Evolutionary conservation across 2,329 filamentous ascomycete species (phyloP), one percentile per base, ranked within the genome.

Genomic region (Cladorrhinum sp.): DNA sequence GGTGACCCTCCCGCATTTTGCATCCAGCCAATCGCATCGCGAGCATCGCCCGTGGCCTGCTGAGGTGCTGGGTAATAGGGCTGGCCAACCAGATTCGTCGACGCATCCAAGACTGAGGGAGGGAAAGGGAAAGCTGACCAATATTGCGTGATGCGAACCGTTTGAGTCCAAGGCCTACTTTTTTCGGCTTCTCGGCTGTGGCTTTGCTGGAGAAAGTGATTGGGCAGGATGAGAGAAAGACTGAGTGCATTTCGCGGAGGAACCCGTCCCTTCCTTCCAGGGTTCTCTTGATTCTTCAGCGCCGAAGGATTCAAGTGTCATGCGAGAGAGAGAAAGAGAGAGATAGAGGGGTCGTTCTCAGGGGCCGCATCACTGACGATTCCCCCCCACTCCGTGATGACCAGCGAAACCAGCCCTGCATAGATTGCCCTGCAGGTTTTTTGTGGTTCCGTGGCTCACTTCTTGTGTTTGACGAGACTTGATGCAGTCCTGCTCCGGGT

Each of bases 391-490:
- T 10, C n/a, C 2, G 36, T 26, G 53, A n/a, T 28, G 53, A 21
- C 21, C 39, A 16, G 16, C 57, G 24, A 18, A 36, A 12, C 28
- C 57, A 62, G 57, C 61, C 61, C 55, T 62, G 61, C 58, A 28
- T 36, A 62, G 51, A 62, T 62, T 62, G 51, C 39, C 46, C 18
- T 50, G 52, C 52, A 54, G 52, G n/a, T 30, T 54, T 20, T n/a
- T 36, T 36, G 52, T 30, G 36, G 28, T 28, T 33, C 28, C 14
- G 21, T 55, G 16, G 7, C 24, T 30, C 10, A 7, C 14, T n/a
- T 21, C 18, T 30, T 50, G 46, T 4, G 18, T 4, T 50, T 50
- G 16, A 16, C 46, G 36, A 50, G 4, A n/a, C n/a, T n/a, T 21
- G 18, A 50, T 18, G 46, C 46, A 18, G 46, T 50, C 46, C 46